Evolutionary conservation across 2,329 filamentous ascomycete genomes (phyloP).

Genomic region (Alternaria gaisen): DNA sequence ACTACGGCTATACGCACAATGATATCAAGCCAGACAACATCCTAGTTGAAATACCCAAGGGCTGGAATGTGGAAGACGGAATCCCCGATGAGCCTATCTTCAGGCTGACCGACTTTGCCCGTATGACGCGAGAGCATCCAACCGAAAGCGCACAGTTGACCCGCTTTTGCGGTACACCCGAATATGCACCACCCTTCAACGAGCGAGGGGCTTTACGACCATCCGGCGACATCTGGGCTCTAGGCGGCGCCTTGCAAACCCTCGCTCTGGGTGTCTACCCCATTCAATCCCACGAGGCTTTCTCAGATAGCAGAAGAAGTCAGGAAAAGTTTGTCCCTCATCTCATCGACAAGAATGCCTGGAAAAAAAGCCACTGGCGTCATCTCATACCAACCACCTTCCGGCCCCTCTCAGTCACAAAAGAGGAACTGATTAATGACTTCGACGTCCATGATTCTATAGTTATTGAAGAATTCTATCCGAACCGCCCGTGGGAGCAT

Average conservation of each 20-base stretch:
- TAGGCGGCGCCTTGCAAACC: constrained; percentile 33
- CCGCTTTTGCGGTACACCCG: constrained; percentile 25
- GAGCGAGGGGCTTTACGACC: constrained; percentile 20
- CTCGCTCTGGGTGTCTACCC: constrained; percentile 26
- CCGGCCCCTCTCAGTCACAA: constrained; percentile 26
- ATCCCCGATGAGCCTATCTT: constrained; percentile 32
- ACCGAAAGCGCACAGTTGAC: background rate
- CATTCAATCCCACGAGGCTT: constrained; percentile 14
- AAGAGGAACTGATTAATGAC: constrained; percentile 5
- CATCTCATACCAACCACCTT: constrained; percentile 4
- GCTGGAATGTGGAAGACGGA: background rate
- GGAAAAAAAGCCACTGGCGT: constrained; percentile 6
- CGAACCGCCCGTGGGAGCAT: background rate
- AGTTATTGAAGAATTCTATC: background rate
- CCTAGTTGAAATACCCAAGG: constrained; percentile 63
- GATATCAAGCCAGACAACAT: constrained; percentile 96
- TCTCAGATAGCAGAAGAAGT: background rate
- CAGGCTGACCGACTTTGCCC: constrained; percentile 35
- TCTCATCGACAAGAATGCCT: background rate
- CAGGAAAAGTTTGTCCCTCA: background rate
- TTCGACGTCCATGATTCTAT: constrained; percentile 5
- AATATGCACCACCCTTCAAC: constrained; percentile 28
- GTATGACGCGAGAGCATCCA: constrained; percentile 15
- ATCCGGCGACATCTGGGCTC: constrained; percentile 32
- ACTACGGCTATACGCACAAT: constrained; percentile 72